A percentile compares a stretch with the other conserved stretches of the same genome.
phyloP scores from a whole-genome alignment of 306 rosid genomes.

The Casuarina cunninghamiana region DNA sequence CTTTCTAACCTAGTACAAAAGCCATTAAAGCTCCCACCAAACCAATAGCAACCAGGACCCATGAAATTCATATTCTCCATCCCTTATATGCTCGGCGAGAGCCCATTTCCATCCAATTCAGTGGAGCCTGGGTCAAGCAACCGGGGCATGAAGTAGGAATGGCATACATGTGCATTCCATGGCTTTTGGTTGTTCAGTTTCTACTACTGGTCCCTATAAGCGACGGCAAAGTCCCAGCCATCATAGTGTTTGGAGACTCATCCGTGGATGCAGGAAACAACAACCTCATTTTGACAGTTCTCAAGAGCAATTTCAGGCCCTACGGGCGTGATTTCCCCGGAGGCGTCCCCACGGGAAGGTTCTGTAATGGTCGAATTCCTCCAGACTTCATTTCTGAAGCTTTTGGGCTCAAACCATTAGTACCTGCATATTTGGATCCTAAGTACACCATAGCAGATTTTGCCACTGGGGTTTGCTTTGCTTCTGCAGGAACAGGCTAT shows the following conservation, averaged over 20 bases:
- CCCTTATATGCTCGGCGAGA: background rate
- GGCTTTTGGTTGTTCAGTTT: conserved; percentile 21
- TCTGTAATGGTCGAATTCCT: conserved; percentile 46
- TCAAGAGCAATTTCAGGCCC: conserved; percentile 50
- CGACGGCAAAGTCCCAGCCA: conserved; percentile 39
- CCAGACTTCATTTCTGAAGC: conserved; percentile 46
- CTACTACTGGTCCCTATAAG: conserved; percentile 9
- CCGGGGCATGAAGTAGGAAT: background rate
- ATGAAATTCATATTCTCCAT: background rate
- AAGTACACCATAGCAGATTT: conserved; percentile 40
- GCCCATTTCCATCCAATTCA: background rate
- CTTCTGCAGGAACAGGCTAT: conserved; percentile 62
- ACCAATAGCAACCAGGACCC: background rate
- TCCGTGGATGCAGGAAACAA: conserved; percentile 55
- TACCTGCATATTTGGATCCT: conserved; percentile 56
- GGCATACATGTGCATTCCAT: conserved; percentile 24
- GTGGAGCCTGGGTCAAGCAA: background rate
- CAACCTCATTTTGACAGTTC: conserved; percentile 33
- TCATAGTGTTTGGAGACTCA: conserved; percentile 56
- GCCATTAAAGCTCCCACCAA: background rate
- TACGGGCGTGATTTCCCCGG: conserved; percentile 50
- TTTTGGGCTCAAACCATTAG: conserved; percentile 39
- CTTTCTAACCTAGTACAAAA: background rate
- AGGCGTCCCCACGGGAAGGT: conserved; percentile 47
- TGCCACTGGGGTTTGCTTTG: conserved; percentile 56